Evolutionary conservation across 2,329 filamentous ascomycete species (phyloP).

Genomic region (Diaporthe citriasiana): DNA sequence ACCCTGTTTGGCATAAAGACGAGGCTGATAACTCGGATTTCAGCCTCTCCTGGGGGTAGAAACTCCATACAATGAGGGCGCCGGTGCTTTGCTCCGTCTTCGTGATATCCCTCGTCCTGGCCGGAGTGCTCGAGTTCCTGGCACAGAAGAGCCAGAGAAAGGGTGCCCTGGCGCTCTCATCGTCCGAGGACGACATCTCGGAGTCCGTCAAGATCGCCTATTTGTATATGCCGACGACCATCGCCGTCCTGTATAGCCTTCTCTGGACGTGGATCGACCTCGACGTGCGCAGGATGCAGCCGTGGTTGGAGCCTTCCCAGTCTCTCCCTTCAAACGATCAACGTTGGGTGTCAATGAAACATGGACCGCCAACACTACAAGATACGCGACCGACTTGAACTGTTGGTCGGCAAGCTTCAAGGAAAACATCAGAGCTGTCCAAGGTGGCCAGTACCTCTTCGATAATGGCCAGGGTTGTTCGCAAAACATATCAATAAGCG

Average conservation of each 20-base stretch:
- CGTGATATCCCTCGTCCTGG: constrained; percentile 55
- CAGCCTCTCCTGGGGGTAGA: constrained; percentile 52
- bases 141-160: constrained; percentile 55
- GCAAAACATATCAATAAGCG: constrained; percentile 43
- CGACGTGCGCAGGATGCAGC: constrained; percentile 70
- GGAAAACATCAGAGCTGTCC: neutral
- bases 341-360: constrained; percentile 48
- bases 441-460: constrained; percentile 46
- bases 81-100: constrained; percentile 56
- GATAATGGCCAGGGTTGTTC: constrained; percentile 57
- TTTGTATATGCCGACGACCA: constrained; percentile 66
- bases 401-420: constrained; percentile 54
- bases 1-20: neutral
- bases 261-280: constrained; percentile 73
- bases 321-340: no score
- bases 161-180: constrained; percentile 56
- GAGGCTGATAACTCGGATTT: neutral
- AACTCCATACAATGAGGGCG: constrained; percentile 52
- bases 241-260: constrained; percentile 69
- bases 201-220: constrained; percentile 55
- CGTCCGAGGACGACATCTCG: constrained; percentile 52
- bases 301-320: constrained; percentile 70
- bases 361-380: constrained; percentile 49
- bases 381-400: constrained; percentile 53
- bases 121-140: constrained; percentile 60